A percentile compares a stretch with the other conserved stretches of the same genome.
Conservation (phyloP, 2,329 filamentous ascomycete species). For the Penicillium sp. region DNA sequence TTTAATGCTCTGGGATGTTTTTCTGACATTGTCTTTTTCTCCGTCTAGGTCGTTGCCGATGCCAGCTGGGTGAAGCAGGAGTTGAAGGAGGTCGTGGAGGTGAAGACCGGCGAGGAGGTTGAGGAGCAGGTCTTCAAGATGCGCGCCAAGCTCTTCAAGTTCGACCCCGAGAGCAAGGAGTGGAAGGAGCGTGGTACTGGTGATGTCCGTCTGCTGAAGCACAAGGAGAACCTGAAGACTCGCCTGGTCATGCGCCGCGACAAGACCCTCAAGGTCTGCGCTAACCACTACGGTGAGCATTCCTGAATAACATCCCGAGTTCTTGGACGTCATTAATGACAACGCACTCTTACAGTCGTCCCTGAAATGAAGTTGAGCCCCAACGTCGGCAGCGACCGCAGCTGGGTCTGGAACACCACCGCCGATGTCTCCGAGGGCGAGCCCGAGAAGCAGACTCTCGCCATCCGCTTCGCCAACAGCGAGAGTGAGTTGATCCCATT, state of each 20-base stretch:
- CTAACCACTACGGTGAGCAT: constrained; percentile 94
- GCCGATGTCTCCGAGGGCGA: constrained; percentile 98
- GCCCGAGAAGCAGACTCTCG: constrained; percentile 91
- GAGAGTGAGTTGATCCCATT: constrained; percentile 69
- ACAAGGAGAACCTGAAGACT: constrained; percentile 98
- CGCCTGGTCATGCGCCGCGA: constrained; percentile 97
- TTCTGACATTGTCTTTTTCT: background rate
- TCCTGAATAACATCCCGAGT: too few relatives aligned
- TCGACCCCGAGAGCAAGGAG: constrained; percentile 85
- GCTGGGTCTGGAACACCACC: constrained; percentile 98
- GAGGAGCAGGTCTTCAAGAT: constrained; percentile 99
- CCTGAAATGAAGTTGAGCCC: constrained; percentile 98
- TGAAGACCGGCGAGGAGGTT: constrained; percentile 96
- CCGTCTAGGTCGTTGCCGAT: constrained; percentile 61
- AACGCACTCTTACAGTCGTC: constrained; percentile 63
- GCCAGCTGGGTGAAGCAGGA: constrained; percentile 79
- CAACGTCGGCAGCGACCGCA: constrained; percentile 96
- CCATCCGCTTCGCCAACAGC: constrained; percentile 95
- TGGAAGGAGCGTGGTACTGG: constrained; percentile 99
- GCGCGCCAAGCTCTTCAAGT: constrained; percentile 99
- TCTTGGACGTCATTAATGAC: background rate
- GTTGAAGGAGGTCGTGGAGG: constrained; percentile 94
- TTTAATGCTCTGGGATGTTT: background rate
- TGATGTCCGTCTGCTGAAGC: constrained; percentile 94
- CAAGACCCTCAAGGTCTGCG: constrained; percentile 99